These are phyloP conservation scores for Cetraspora pellucida DNA, from an alignment of 192 early-diverging fungal genomes.

Conservation along the genomic window DNA sequence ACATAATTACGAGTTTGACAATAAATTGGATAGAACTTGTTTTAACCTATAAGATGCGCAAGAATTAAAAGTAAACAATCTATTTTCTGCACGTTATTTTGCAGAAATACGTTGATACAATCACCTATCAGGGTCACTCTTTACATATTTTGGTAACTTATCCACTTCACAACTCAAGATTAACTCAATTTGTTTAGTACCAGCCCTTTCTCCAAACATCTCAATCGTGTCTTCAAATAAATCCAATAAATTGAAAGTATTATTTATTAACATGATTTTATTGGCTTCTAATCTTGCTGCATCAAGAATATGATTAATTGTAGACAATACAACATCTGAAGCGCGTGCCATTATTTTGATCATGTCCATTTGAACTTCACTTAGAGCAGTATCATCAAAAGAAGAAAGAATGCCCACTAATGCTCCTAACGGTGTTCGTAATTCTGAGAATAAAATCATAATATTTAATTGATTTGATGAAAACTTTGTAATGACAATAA, in stretches of 20 bases:
- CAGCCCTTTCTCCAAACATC: conserved; percentile 46
- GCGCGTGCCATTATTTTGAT: conserved; percentile 50
- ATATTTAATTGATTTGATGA: background rate
- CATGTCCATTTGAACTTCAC: conserved; percentile 47
- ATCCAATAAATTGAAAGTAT: conserved; percentile 44
- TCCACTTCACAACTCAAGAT: conserved; percentile 45
- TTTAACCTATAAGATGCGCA: conserved; percentile 31
- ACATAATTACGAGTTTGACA: conserved; percentile 47
- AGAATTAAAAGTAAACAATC: background rate
- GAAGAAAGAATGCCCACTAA: conserved; percentile 49
- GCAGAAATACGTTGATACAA: background rate
- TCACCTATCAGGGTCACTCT: conserved; percentile 31
- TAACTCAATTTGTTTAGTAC: conserved; percentile 45
- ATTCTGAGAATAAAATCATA: conserved; percentile 10
- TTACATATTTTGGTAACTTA: conserved; percentile 46
- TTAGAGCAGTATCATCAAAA: conserved; percentile 44
- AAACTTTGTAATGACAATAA: background rate
- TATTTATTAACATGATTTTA: conserved; percentile 48
- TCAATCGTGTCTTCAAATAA: conserved; percentile 46
- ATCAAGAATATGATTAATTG: conserved; percentile 46
- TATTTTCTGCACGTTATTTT: background rate
- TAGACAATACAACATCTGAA: conserved; percentile 44
- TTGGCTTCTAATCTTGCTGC: conserved; percentile 46
- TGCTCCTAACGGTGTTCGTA: conserved; percentile 43
- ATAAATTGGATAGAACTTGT: conserved; percentile 53